Percentiles rank a stretch among this genome's conserved stretches.
phyloP scores from a whole-genome alignment of 306 rosid species.

The Dryas octopetala region DNA sequence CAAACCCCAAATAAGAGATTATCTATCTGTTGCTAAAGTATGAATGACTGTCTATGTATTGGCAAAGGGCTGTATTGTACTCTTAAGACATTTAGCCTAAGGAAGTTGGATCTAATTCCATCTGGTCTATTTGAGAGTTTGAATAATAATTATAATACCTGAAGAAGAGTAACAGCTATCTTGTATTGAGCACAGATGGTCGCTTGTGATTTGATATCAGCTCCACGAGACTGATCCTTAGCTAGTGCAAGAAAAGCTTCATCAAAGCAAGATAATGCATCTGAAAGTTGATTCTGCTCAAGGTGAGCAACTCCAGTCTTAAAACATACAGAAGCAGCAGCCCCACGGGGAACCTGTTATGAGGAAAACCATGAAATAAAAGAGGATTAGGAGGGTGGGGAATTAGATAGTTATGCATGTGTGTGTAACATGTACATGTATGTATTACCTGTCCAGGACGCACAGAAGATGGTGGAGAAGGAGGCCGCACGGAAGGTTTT shows the following conservation, averaged over 20 bases:
- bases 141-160: constrained; percentile 47
- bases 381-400: constrained; percentile 11
- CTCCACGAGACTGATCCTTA: constrained; percentile 92
- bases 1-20: constrained; percentile 15
- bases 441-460: constrained; percentile 89
- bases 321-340: constrained; percentile 83
- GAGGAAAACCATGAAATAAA: constrained; percentile 32
- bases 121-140: constrained; percentile 14
- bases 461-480: constrained; percentile 70
- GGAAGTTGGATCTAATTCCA: constrained; percentile 22
- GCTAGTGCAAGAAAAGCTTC: constrained; percentile 96
- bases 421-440: constrained; percentile 10
- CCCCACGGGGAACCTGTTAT: constrained; percentile 92
- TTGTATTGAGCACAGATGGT: constrained; percentile 98
- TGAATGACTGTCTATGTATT: neutral
- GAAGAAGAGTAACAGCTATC: constrained; percentile 90
- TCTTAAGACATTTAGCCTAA: constrained; percentile 4
- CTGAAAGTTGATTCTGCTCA: constrained; percentile 91
- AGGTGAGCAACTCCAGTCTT: constrained; percentile 96
- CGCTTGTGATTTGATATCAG: constrained; percentile 96
- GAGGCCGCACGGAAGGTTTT: constrained; percentile 45
- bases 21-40: neutral
- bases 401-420: constrained; percentile 5
- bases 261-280: constrained; percentile 91
- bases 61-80: neutral